Conservation (phyloP, 331 rosid genomes). For the Rhamnella rubrinervis region DNA sequence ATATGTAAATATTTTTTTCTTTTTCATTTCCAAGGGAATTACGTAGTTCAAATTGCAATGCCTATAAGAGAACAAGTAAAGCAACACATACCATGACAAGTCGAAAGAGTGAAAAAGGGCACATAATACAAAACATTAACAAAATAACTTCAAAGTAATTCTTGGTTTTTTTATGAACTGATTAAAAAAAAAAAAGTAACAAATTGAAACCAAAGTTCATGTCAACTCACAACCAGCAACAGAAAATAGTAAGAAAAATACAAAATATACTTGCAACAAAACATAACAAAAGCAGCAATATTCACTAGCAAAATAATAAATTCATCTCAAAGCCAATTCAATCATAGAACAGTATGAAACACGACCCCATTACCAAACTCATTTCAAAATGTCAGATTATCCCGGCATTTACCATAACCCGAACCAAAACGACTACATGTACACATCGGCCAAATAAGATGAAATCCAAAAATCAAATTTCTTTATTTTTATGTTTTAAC, state of each 20-base stretch:
- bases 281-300: background rate
- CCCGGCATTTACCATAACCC: background rate
- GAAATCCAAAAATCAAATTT: background rate
- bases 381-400: no score
- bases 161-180: background rate
- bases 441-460: background rate
- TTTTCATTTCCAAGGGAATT: no score
- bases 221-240: background rate
- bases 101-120: background rate
- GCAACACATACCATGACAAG: background rate
- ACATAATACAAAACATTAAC: background rate
- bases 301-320: background rate
- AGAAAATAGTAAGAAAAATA: background rate
- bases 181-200: no score
- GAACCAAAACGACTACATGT: slow-evolving; percentile 1
- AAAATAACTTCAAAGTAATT: slow-evolving; percentile 1
- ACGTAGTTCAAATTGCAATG: no score
- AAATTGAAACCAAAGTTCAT: background rate
- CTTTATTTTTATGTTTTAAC: background rate
- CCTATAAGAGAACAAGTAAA: background rate
- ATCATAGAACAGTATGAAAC: background rate
- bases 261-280: background rate
- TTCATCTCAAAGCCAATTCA: background rate
- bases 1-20: no score
- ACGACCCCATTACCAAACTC: background rate